Evolutionary conservation across 768 basidiomycete genomes (phyloP).

Genomic region (Agrocybe chaxingu): DNA sequence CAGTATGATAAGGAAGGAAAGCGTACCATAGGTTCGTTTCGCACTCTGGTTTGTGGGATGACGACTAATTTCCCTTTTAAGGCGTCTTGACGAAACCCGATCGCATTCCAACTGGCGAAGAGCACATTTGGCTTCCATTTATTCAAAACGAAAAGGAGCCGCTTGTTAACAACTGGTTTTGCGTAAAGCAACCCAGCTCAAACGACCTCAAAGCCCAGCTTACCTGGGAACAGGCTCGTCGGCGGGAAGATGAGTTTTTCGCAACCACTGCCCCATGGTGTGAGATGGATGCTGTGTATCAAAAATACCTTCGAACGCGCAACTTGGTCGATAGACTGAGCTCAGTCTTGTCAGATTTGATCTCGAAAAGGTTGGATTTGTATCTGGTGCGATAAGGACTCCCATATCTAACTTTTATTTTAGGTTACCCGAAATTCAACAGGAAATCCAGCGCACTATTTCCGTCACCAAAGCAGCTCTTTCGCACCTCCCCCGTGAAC

Average conservation of each 20-base stretch:
- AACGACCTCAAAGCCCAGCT: constrained; percentile 46
- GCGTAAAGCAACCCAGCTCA: constrained; percentile 53
- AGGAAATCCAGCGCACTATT: constrained; percentile 51
- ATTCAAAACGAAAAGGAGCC: constrained; percentile 52
- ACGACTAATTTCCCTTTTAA: constrained; percentile 16
- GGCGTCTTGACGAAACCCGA: constrained; percentile 66
- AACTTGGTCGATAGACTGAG: constrained; percentile 60
- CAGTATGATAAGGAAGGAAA: constrained; percentile 56
- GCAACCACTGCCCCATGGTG: constrained; percentile 48
- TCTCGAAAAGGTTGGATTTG: constrained; percentile 49
- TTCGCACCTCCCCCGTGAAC: constrained; percentile 40
- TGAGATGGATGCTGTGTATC: constrained; percentile 45
- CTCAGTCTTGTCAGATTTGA: constrained; percentile 56
- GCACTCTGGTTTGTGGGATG: background rate
- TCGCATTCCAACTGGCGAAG: constrained; percentile 43
- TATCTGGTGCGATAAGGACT: constrained; percentile 21
- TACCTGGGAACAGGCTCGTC: constrained; percentile 62
- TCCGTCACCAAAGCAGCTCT: constrained; percentile 30
- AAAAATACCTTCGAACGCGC: constrained; percentile 51
- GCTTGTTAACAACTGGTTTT: constrained; percentile 57
- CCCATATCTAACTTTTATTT: background rate
- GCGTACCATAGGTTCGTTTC: constrained; percentile 63
- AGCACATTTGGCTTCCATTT: constrained; percentile 51
- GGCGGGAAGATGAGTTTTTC: constrained; percentile 57
- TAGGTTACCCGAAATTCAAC: constrained; percentile 62